These are phyloP conservation scores for Clonostachys sp. DNA, from an alignment of 2,329 filamentous ascomycete species.

Conservation along the genomic window DNA sequence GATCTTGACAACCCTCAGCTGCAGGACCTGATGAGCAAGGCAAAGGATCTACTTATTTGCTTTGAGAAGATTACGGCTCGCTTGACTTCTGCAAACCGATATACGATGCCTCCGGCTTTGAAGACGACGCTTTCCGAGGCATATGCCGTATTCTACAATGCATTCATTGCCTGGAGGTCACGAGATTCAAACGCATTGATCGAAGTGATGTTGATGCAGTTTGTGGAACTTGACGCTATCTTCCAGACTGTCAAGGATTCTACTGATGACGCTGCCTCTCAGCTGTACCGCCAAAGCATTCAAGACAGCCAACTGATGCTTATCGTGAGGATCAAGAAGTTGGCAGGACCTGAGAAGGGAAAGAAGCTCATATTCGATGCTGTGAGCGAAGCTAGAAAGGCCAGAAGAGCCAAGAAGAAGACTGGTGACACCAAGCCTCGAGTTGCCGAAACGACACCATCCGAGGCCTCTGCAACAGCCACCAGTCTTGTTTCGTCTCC, in stretches of 20 bases:
- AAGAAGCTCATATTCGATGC: constrained; percentile 71
- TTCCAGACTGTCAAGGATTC: constrained; percentile 80
- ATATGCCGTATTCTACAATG: constrained; percentile 71
- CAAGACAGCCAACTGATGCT: constrained; percentile 76
- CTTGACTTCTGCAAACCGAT: constrained; percentile 61
- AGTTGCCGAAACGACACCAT: constrained; percentile 44
- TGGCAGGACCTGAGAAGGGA: constrained; percentile 68
- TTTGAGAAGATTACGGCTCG: constrained; percentile 71
- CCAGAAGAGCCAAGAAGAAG: constrained; percentile 58
- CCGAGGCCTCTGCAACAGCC: constrained; percentile 28
- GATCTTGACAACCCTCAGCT: constrained; percentile 58
- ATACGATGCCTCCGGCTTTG: constrained; percentile 59
- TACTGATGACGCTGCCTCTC: constrained; percentile 66
- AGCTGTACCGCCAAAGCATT: constrained; percentile 76
- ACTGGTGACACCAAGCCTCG: constrained; percentile 68
- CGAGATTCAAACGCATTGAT: constrained; percentile 73
- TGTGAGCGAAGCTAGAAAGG: constrained; percentile 65
- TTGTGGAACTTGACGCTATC: constrained; percentile 79
- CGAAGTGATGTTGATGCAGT: constrained; percentile 81
- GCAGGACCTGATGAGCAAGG: constrained; percentile 72
- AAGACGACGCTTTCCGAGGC: constrained; percentile 60
- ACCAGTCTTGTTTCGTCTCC: constrained; percentile 30
- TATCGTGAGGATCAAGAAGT: constrained; percentile 73
- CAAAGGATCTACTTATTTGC: constrained; percentile 70
- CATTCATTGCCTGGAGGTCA: constrained; percentile 81